These are phyloP conservation scores for Blastocrithidia nonstop DNA, from an alignment of 208 protist species.

Conservation along the genomic window DNA sequence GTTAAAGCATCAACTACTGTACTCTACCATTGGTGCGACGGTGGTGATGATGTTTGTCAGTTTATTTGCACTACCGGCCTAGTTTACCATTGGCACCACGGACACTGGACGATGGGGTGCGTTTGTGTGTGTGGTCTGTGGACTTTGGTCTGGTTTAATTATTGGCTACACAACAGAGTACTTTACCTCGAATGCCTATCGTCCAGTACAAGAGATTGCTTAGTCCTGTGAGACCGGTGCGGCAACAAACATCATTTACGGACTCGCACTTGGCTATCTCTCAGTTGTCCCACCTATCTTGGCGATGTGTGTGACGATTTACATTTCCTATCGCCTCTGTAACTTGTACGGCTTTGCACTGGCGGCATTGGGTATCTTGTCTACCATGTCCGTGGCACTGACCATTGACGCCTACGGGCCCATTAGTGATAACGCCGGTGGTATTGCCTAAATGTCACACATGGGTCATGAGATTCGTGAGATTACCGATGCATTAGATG, in stretches of 20 bases:
- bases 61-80: constrained; percentile 30
- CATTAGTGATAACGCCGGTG: constrained; percentile 92
- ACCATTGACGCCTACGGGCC: constrained; percentile 93
- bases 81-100: constrained; percentile 22
- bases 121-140: constrained; percentile 56
- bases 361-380: constrained; percentile 92
- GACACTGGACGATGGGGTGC: constrained; percentile 39
- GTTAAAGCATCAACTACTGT: constrained; percentile 63
- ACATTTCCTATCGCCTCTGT: constrained; percentile 59
- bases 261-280: constrained; percentile 87
- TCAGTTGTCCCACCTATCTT: constrained; percentile 83
- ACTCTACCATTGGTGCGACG: constrained; percentile 56
- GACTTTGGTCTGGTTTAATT: constrained; percentile 67
- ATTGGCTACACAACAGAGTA: constrained; percentile 89
- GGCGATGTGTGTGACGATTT: constrained; percentile 80
- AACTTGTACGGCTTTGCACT: constrained; percentile 86
- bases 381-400: constrained; percentile 79
- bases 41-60: constrained; percentile 45
- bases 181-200: constrained; percentile 83
- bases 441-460: constrained; percentile 88
- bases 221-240: constrained; percentile 76
- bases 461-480: constrained; percentile 79
- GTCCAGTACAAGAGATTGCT: constrained; percentile 64
- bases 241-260: constrained; percentile 90
- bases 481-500: constrained; percentile 89